Evolutionary conservation across 768 basidiomycete species (phyloP), one percentile per base, ranked within the genome.

Genomic region (Naganishia vaughanmartiniae): DNA sequence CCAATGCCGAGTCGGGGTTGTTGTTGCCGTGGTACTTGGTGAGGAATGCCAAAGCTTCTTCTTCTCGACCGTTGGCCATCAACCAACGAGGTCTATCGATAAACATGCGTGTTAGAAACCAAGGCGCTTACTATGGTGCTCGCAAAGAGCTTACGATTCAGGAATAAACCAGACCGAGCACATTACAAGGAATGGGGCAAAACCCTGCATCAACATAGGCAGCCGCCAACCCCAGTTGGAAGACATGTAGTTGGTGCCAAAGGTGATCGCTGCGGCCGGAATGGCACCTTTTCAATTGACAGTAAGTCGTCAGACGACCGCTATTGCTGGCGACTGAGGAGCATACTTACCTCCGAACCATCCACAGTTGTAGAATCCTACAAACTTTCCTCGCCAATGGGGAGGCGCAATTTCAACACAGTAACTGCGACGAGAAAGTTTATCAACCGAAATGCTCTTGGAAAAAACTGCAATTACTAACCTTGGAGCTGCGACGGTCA

Each of bases 331-430:
- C 21, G 14, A 46, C 15, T 17, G 45, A 4, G 45, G 4, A 46
- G 15, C 4, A 46, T 17, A 4, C 48, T 36, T 10, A 46, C 73
- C 73, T 53, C 71, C 73, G 30, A 69, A 74, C 67, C 70, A 74
- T 10, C 74, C 74, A 69, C 74, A 72, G 70, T 75, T 75, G 73
- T 74, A 74, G 54, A 69, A 67, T 26, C 74, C 74, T n/a, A 75
- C 73, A 28, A 74, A 65, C 34, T 71, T 65, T 30, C 70, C 73
- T 65, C 74, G 69, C 74, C 74, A 75, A 28, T 75, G 74, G 57
- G 74, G 73, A 54, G 87, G 87, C 15, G 85, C 84, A 77, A 87
- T 85, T 77, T 88, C 87, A 24, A 85, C 84, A 11, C 85, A 84
- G 76, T 87, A 87, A 2, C 81, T 77, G 79, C 77, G 48, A 33